Evolutionary conservation across 2,329 filamentous ascomycete genomes (phyloP), one percentile per base, ranked within the genome.

Genomic region (Cladosporium cucumerinum): DNA sequence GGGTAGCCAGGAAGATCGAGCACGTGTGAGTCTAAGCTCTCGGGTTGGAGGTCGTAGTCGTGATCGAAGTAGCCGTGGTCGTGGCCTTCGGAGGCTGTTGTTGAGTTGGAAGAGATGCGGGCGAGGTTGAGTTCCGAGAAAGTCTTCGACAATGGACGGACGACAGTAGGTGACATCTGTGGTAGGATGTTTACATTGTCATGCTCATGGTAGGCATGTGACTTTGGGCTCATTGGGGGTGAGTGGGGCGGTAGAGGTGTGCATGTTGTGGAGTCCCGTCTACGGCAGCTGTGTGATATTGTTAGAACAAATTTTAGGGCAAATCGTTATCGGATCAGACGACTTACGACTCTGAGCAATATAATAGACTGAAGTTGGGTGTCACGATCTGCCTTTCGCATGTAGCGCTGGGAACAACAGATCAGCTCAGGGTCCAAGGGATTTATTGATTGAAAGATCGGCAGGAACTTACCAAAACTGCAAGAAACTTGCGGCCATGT

Each of bases 311-410:
- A 18, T 59, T 65, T 70, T 57, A 69, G 64, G 30, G 21, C 16
- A 48, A 26, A 5, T 39, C 49, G 32, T 32, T 46, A 39, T 57
- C 48, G 59, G 23, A 57, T 23, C 23, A 61, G 39, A 57, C 21
- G 25, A 74, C 80, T 73, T 81, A 88, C 86, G 82, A 83, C 79
- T 88, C 85, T 60, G 85, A 88, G 78, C 86, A 89, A 74, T 89
- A 89, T 52, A 89, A 79, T 48, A 87, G 80, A 18, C 81, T 81
- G 72, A 85, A 85, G 74, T 83, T 83, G 18, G 86, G 86, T 34
- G 84, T 82, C 61, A 85, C 82, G 71, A 89, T 88, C 77, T 88
- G 86, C 74, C 83, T 87, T 75, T 89, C 86, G 75, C 86, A 89
- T 72, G 84, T 87, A 68, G 86, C 83, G 76, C 86, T 88, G 72